Conservation (phyloP, 768 basidiomycete species). For the Lentinula boryana region DNA sequence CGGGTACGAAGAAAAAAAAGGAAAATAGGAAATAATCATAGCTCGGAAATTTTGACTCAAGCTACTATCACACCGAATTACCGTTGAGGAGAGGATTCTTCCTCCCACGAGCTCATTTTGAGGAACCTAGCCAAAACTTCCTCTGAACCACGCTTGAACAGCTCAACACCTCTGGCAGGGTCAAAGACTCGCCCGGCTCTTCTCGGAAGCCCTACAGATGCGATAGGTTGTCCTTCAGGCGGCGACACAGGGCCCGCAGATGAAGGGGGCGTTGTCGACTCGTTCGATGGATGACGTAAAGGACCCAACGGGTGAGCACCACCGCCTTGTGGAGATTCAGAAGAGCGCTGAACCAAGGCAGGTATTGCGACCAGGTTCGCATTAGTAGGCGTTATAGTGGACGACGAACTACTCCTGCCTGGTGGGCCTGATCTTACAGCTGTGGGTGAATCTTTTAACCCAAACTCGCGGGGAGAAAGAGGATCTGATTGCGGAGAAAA, state of each 20-base stretch:
- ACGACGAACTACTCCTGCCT: neutral
- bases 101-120: slow-evolving; percentile 71
- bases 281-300: slow-evolving; percentile 41
- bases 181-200: slow-evolving; percentile 74
- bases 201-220: slow-evolving; percentile 23
- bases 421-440: neutral
- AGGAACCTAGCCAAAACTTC: slow-evolving; percentile 81
- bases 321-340: neutral
- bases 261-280: slow-evolving; percentile 15
- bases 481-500: slow-evolving; percentile 3
- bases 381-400: neutral
- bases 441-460: neutral
- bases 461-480: slow-evolving; percentile 12
- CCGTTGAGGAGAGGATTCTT: slow-evolving; percentile 25
- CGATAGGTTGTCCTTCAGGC: slow-evolving; percentile 28
- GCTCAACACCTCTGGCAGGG: slow-evolving; percentile 76
- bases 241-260: slow-evolving; percentile 42
- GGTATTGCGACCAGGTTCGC: neutral
- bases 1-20: neutral
- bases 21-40: neutral
- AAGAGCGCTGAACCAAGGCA: neutral
- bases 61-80: neutral
- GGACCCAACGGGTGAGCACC: slow-evolving; percentile 15
- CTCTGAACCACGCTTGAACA: slow-evolving; percentile 84
- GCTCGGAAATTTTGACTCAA: neutral